phyloP scores from a whole-genome alignment of 148 eudicot genomes.

The Nepenthes gracilis region DNA sequence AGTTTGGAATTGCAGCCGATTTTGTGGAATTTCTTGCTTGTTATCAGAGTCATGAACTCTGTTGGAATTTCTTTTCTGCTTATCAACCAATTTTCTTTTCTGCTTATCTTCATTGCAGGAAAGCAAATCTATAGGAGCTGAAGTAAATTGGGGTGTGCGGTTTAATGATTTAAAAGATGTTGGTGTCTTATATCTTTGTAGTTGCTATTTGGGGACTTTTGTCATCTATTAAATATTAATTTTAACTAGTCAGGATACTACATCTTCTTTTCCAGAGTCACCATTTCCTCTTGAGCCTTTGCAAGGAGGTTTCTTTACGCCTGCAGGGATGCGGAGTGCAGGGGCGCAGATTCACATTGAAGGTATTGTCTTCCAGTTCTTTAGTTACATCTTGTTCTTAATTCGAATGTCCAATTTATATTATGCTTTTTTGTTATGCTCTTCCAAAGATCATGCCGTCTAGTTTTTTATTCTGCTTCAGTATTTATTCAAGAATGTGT shows the following conservation, averaged over 20 bases:
- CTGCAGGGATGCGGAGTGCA: constrained; percentile 73
- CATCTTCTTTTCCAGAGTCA: constrained; percentile 36
- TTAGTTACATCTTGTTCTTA: background rate
- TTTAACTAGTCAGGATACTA: constrained; percentile 4
- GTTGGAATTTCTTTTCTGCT: no score
- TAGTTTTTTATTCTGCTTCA: background rate
- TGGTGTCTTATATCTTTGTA: constrained; percentile 13
- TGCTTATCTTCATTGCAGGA: constrained; percentile 35
- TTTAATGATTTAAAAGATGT: constrained; percentile 72
- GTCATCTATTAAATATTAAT: background rate
- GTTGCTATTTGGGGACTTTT: background rate
- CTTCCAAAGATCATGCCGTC: background rate
- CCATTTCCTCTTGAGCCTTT: constrained; percentile 50
- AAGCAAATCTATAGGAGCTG: constrained; percentile 92
- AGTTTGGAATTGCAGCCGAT: no score
- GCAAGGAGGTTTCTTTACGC: constrained; percentile 86
- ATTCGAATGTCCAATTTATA: background rate
- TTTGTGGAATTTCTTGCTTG: no score
- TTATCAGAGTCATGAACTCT: no score
- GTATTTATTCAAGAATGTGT: constrained; percentile 1
- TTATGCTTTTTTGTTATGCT: no score
- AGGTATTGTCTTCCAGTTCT: constrained; percentile 25
- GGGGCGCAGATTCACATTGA: constrained; percentile 77
- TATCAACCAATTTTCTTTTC: no score
- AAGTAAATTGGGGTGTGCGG: constrained; percentile 98